Conservation (phyloP, 2,329 filamentous ascomycete species). For the Penicillium sp. region DNA sequence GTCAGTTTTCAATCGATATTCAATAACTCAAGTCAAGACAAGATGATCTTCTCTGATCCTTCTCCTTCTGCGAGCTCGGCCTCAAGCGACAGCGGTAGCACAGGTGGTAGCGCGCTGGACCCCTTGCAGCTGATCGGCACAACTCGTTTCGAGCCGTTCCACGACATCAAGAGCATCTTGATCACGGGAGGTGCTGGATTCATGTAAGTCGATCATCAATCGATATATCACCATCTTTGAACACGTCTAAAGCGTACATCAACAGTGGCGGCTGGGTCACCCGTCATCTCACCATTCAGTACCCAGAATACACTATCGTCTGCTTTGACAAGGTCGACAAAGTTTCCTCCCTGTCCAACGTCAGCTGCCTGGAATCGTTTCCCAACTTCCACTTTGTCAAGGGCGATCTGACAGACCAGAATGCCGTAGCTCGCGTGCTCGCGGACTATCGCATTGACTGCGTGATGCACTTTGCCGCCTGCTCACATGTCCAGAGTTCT, state of each 20-base stretch:
- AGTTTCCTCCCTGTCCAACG: constrained; percentile 80
- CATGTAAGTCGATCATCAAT: constrained; percentile 62
- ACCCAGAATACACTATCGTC: constrained; percentile 76
- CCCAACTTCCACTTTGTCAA: constrained; percentile 79
- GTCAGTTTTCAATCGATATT: no score
- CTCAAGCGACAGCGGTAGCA: no score
- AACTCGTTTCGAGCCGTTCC: not conserved
- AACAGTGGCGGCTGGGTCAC: constrained; percentile 80
- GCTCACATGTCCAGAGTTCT: constrained; percentile 80
- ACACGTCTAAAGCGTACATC: not conserved
- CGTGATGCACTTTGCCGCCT: constrained; percentile 82
- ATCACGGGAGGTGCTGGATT: constrained; percentile 83
- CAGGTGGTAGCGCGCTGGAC: no score
- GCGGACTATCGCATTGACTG: constrained; percentile 75
- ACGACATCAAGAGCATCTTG: constrained; percentile 71
- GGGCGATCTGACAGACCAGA: constrained; percentile 74
- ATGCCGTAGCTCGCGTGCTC: constrained; percentile 71
- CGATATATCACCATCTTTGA: constrained; percentile 8
- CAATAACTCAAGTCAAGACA: no score
- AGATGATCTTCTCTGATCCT: no score
- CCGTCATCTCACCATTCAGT: constrained; percentile 74
- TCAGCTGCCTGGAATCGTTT: constrained; percentile 66
- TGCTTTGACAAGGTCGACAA: constrained; percentile 87
- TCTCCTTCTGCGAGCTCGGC: no score
- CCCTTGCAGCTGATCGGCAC: no score